Conservation (phyloP, 2,329 filamentous ascomycete species). For the Nakataea oryzae region DNA sequence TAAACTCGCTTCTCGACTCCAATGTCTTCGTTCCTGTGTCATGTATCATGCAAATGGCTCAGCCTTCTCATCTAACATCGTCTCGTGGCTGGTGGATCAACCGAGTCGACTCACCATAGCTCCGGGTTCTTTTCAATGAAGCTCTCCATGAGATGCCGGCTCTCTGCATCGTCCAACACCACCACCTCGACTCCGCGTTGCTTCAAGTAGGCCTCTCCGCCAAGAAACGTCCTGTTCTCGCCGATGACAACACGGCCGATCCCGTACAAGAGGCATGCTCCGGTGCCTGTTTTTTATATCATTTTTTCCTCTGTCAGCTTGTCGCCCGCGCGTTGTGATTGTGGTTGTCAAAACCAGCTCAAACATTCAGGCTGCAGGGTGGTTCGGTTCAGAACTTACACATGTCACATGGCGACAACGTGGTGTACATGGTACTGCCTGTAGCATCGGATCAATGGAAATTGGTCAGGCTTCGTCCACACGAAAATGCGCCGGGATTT, state of each 20-base stretch:
- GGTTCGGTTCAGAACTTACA: constrained; percentile 28
- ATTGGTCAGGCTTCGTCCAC: background rate
- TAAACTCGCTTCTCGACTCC: constrained; percentile 33
- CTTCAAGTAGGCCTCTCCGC: constrained; percentile 61
- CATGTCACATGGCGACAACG: constrained; percentile 72
- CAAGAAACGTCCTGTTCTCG: constrained; percentile 66
- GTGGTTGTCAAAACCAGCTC: background rate
- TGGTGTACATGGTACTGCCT: constrained; percentile 75
- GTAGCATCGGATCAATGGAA: background rate
- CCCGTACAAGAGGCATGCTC: constrained; percentile 67
- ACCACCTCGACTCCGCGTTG: constrained; percentile 61
- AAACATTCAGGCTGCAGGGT: background rate
- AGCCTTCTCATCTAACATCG: background rate
- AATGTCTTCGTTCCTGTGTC: constrained; percentile 47
- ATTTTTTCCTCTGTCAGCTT: too few species aligned
- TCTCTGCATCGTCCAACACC: constrained; percentile 56
- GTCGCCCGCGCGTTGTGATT: too few species aligned
- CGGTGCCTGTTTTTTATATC: constrained; percentile 37
- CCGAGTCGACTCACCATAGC: constrained; percentile 51
- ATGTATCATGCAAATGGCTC: background rate
- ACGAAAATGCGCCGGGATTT: background rate
- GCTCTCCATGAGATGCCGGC: constrained; percentile 56
- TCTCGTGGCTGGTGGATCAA: background rate
- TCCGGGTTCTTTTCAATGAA: constrained; percentile 65
- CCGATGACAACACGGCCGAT: constrained; percentile 65